Conservation (phyloP, 352 stramenopile species). For the Phytophthora idaei region DNA sequence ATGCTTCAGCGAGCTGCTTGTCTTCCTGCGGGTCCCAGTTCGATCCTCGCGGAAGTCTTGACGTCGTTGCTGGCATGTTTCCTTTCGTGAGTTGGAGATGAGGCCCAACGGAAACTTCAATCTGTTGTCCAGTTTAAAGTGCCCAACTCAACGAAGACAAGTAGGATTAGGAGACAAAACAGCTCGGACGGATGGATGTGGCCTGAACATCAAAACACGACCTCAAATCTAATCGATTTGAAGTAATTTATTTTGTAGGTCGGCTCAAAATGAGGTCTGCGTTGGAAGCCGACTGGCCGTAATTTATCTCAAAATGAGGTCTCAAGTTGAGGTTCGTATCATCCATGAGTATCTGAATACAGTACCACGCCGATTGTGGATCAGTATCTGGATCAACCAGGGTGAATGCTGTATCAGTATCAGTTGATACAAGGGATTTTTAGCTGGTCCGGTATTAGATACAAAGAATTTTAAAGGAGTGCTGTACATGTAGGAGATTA, state of each 20-base stretch:
- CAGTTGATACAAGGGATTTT: too few species aligned
- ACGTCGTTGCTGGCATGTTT: background rate
- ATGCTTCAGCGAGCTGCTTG: background rate
- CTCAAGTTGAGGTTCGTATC: background rate
- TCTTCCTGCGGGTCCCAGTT: background rate
- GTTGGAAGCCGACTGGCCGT: background rate
- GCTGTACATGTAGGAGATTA: too few species aligned
- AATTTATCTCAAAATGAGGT: background rate
- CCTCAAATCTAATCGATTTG: background rate
- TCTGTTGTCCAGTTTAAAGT: background rate
- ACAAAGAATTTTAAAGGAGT: too few species aligned
- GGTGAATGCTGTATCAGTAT: too few species aligned
- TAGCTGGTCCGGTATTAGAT: too few species aligned
- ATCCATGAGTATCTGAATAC: too few species aligned
- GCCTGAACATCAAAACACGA: background rate
- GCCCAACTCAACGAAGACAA: background rate
- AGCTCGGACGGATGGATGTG: background rate
- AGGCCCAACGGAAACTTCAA: background rate
- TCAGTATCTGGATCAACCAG: too few species aligned
- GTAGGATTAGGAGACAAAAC: background rate
- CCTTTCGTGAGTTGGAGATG: background rate
- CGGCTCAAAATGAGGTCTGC: background rate
- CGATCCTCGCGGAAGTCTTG: background rate
- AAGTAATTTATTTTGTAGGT: background rate
- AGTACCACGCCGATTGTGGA: too few species aligned